Conservation (phyloP, 2,329 filamentous ascomycete species). For the Aspergillus aculeatus region DNA sequence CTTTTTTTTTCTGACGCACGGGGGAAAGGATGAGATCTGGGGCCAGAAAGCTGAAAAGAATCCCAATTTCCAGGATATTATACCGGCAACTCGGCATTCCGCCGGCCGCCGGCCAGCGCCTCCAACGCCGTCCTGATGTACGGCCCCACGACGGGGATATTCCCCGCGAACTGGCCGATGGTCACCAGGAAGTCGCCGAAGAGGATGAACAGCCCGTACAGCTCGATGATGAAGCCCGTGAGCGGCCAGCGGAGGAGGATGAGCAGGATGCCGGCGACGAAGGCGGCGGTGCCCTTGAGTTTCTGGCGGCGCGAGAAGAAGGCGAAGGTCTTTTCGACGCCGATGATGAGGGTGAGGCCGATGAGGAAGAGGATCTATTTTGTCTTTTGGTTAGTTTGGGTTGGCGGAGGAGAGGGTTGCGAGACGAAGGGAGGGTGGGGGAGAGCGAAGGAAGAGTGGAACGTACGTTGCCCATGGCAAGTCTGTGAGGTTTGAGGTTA, state of each 20-base stretch:
- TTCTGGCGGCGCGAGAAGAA: conserved; percentile 97
- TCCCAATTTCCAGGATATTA: conserved; percentile 6
- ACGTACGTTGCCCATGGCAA: conserved; percentile 93
- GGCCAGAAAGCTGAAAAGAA: too few relatives aligned
- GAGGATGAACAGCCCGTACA: conserved; percentile 88
- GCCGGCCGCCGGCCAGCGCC: conserved; percentile 64
- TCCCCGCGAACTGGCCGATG: conserved; percentile 81
- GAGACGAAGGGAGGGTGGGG: conserved; percentile 9
- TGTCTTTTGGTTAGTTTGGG: conserved; percentile 8
- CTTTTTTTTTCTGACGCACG: too few relatives aligned
- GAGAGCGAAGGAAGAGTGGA: too few relatives aligned
- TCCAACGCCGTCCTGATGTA: conserved; percentile 77
- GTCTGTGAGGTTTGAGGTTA: conserved; percentile 52
- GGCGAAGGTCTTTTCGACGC: conserved; percentile 80
- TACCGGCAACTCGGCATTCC: conserved; percentile 67
- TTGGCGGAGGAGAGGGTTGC: conserved; percentile 10
- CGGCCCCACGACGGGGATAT: conserved; percentile 79
- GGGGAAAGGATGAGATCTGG: too few relatives aligned
- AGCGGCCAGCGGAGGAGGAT: conserved; percentile 91
- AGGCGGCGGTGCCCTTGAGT: conserved; percentile 84
- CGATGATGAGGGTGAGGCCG: conserved; percentile 94
- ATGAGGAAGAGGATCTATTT: conserved; percentile 91
- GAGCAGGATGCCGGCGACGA: conserved; percentile 76
- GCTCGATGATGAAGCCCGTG: conserved; percentile 83
- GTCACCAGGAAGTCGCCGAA: conserved; percentile 97